Base-by-base conservation (phyloP, 2,329 filamentous ascomycete genomes). In the Achaetomium macrosporum region DNA sequence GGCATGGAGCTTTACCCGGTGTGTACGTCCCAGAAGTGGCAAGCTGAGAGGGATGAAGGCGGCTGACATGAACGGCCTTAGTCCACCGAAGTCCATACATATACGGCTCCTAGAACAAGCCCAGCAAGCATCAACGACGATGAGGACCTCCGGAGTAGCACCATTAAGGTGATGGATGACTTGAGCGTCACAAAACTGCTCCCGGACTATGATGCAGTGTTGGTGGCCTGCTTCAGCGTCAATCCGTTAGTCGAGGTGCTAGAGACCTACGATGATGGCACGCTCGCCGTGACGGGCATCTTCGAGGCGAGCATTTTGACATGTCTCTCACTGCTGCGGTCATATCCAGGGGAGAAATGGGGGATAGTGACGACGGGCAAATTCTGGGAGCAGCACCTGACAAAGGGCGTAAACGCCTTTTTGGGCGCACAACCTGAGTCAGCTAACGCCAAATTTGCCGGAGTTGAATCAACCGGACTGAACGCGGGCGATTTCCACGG, bases 331-430 rank as follows among this genome's bases (percentile, higher is more conserved):
- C 68, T 78, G 20, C 71, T 76, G 40, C 65, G 51, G 2, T n/a
- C n/a, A n/a, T n/a, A n/a, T n/a, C 56, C 60, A 1, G 53, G 57
- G 1, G 60, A 50, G 68, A 81, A 59, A 43, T 96, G 93, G 75
- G 92, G 90, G 2, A 93, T 97, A 57, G 85, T 97, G 5, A 92
- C 87, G 5, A 96, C 92, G 0, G 91, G 90, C 0, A 81, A 81
- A 52, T 87, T 87, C 58, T 96, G 91, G 92, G 86, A 92, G 63
- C 68, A 74, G 0, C 83, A 93, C 35, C 73, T 96, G 12, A 74
- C 72, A 0, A 71, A 77, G 0, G 90, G 87, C 0, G 85, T 93
- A 0, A 71, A 71, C 2, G 66, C 70, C 0, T 84, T 88, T 57
- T 68, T 95, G 0, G 87, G 85, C 0, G 65, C 71, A 5, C 63